Conservation (phyloP, 108 stramenopile species). For the Cyclotella atomus region DNA sequence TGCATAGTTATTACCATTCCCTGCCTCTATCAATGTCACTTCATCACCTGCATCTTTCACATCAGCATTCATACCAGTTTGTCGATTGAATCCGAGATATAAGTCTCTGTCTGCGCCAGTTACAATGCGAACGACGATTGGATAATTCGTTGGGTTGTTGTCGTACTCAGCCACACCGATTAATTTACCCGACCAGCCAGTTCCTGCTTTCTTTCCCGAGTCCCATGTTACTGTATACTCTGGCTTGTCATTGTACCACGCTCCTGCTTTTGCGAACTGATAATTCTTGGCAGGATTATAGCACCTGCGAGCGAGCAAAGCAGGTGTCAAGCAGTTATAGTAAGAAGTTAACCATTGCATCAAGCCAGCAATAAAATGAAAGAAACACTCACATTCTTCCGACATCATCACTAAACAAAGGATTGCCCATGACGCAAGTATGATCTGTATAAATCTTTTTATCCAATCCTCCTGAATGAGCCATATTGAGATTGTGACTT, state of each 20-base stretch:
- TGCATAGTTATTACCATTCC: conserved; percentile 19
- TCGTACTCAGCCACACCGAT: conserved; percentile 26
- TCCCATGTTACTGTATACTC: conserved; percentile 12
- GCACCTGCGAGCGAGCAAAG: background rate
- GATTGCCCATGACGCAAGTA: conserved; percentile 47
- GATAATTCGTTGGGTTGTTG: conserved; percentile 10
- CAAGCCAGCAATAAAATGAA: background rate
- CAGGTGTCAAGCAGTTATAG: background rate
- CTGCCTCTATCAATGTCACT: conserved; percentile 17
- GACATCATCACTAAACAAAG: conserved; percentile 13
- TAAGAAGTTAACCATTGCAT: background rate
- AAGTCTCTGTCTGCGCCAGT: conserved; percentile 18
- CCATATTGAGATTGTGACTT: conserved; percentile 33
- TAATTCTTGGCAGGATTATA: conserved; percentile 29
- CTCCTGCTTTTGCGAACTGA: conserved; percentile 19
- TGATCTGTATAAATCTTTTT: conserved; percentile 37
- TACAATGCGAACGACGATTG: conserved; percentile 16
- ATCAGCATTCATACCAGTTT: conserved; percentile 9
- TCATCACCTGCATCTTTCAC: conserved; percentile 15
- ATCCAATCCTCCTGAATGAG: conserved; percentile 40
- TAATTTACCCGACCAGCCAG: background rate
- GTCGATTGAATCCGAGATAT: conserved; percentile 27
- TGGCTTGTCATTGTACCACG: conserved; percentile 19
- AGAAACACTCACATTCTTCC: conserved; percentile 6
- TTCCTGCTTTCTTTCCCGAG: conserved; percentile 4